Conservation (phyloP, 306 rosid genomes). For the Rosa lucieae region DNA sequence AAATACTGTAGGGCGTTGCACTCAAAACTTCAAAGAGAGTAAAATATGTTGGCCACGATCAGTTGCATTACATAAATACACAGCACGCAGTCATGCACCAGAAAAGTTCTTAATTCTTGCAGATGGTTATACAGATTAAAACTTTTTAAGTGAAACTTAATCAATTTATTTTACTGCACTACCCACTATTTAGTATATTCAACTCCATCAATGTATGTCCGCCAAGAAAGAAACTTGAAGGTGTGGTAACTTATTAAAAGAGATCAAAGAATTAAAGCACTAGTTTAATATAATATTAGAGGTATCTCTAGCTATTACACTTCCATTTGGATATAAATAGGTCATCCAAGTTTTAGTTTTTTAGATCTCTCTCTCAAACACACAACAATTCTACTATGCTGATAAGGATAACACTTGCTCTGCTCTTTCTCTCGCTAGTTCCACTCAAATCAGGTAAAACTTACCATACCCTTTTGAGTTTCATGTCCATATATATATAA, state of each 20-base stretch:
- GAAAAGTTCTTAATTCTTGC: neutral
- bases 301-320: neutral
- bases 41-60: neutral
- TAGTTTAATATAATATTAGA: neutral
- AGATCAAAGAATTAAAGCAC: neutral
- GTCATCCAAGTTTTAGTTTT: neutral
- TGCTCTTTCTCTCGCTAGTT: conserved; percentile 48
- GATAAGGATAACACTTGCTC: conserved; percentile 35
- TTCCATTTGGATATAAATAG: neutral
- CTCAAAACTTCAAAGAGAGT: neutral
- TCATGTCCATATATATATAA: neutral
- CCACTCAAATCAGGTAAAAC: conserved; percentile 53
- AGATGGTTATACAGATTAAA: neutral
- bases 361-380: conserved; percentile 23
- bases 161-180: neutral
- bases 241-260: conserved; percentile 8
- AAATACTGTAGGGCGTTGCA: neutral
- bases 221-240: neutral
- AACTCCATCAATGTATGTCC: neutral
- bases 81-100: neutral
- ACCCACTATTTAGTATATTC: neutral
- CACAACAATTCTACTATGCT: conserved; percentile 36
- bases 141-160: neutral
- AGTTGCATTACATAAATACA: neutral
- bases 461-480: conserved; percentile 8